Percentiles rank a stretch among this genome's conserved stretches.
Conservation (phyloP, 2,329 filamentous ascomycete genomes). For the Mycosphaerella sp. region DNA sequence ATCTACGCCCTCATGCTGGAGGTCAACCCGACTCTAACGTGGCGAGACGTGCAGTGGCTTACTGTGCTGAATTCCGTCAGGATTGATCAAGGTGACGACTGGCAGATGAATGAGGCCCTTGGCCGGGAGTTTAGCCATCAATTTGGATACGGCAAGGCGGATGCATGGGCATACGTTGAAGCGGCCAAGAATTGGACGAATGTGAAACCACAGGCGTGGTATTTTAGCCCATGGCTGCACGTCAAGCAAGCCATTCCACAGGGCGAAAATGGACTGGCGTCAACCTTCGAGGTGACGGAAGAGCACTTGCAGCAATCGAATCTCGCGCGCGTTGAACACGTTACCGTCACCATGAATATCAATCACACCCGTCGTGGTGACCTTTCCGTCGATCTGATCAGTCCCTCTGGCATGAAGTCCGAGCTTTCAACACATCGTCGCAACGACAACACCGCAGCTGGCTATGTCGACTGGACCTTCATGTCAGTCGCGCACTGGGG, state of each 20-base stretch:
- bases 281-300: constrained; percentile 72
- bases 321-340: constrained; percentile 80
- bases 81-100: constrained; percentile 69
- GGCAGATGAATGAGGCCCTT: constrained; percentile 67
- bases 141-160: constrained; percentile 92
- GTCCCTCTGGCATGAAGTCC: constrained; percentile 73
- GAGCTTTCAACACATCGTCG: constrained; percentile 72
- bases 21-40: constrained; percentile 77
- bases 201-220: constrained; percentile 95
- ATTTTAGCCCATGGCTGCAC: constrained; percentile 86
- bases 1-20: constrained; percentile 85
- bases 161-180: constrained; percentile 79
- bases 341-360: constrained; percentile 96
- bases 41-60: constrained; percentile 93
- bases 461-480: constrained; percentile 95
- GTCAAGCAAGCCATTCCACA: constrained; percentile 82
- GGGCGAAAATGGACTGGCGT: constrained; percentile 70
- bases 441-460: constrained; percentile 58
- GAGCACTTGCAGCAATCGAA: constrained; percentile 79
- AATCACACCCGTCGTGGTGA: constrained; percentile 83
- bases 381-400: constrained; percentile 83
- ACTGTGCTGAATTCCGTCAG: constrained; percentile 78
- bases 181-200: constrained; percentile 76
- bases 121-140: constrained; percentile 89
- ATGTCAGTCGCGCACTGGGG: constrained; percentile 99